Evolutionary conservation across 75 land plant genomes (phyloP), one percentile per base, ranked within the genome.

Genomic region (Ceratopteris richardii): DNA sequence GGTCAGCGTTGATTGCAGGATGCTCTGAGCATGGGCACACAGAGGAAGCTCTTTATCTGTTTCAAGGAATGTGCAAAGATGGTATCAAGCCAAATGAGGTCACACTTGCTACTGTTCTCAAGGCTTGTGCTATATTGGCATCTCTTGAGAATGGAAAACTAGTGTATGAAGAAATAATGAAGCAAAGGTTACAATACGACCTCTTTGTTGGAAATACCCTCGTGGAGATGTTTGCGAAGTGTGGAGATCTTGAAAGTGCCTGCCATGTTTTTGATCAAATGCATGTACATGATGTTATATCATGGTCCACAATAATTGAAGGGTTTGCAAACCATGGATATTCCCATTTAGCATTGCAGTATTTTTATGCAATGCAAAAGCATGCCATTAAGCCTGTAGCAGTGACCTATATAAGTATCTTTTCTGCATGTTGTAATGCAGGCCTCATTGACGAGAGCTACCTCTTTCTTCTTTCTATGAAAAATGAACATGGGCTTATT

Each of bases 181-280:
- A 62, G 23, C 51, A 29, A 17, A 27, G 51, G 18, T 53, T 76
- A 28, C 54, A 61, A 9, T 65, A 55, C 29, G 50, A 62, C 50
- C 25, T 71, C 23, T 62, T 68, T 60, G 44, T 66, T 39, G 76
- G 70, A n/a, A 77, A 66, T 62, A 66, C 76, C 20, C 48, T 77
- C 44, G 62, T 67, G n/a, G 75, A 66, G 28, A 77, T 77, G 79
- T 77, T 66, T 62, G 66, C 76, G 1, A 77, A 71, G 42, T 77
- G 79, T 66, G 79, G 75, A 21, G 46, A 69, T 60, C 39, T 77
- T 18, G 5, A 19, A 21, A 61, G 56, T 40, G 58, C 70, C 13
- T 31, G 53, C 16, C 25, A 29, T 16, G 61, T 71, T 26, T 77
- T 77, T 44, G 30, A 66, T 29, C 24, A 29, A 31, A 65, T 77